Evolutionary conservation across 768 basidiomycete genomes (phyloP).

Genomic region (Gelatoporia subvermispora): DNA sequence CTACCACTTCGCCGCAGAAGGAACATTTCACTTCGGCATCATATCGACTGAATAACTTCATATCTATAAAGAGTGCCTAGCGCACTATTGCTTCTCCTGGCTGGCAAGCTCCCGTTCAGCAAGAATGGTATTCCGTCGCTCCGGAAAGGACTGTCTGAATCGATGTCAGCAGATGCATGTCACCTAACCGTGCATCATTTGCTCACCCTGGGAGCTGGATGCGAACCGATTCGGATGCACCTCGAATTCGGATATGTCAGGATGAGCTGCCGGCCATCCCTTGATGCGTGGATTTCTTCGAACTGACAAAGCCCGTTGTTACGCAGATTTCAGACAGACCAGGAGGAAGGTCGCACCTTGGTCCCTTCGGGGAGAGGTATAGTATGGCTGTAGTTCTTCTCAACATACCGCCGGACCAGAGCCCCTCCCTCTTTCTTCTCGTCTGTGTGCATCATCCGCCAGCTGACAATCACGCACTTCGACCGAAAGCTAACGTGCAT

Average conservation of each 20-base stretch:
- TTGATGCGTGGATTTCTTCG: conserved; percentile 66
- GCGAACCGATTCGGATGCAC: conserved; percentile 5
- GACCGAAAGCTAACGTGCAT: conserved; percentile 72
- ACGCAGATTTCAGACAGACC: neutral
- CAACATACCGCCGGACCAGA: conserved; percentile 57
- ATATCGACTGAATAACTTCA: too few species aligned
- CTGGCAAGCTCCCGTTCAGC: too few species aligned
- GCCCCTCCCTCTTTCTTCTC: conserved; percentile 61
- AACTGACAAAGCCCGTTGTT: conserved; percentile 40
- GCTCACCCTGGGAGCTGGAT: neutral
- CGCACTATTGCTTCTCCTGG: too few species aligned
- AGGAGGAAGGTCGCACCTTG: conserved; percentile 15
- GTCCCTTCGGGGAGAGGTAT: conserved; percentile 73
- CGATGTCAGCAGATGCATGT: neutral
- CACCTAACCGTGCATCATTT: neutral
- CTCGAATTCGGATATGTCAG: conserved; percentile 53
- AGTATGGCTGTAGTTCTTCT: conserved; percentile 60
- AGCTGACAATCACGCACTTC: conserved; percentile 57
- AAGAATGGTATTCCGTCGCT: conserved; percentile 4
- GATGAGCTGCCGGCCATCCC: conserved; percentile 55
- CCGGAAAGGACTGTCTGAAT: conserved; percentile 5
- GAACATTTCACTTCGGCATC: too few species aligned
- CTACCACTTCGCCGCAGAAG: too few species aligned
- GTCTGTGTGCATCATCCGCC: conserved; percentile 53
- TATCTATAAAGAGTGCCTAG: too few species aligned